phyloP scores from a whole-genome alignment of 352 stramenopile species.

The Thalassiosira sp. region DNA sequence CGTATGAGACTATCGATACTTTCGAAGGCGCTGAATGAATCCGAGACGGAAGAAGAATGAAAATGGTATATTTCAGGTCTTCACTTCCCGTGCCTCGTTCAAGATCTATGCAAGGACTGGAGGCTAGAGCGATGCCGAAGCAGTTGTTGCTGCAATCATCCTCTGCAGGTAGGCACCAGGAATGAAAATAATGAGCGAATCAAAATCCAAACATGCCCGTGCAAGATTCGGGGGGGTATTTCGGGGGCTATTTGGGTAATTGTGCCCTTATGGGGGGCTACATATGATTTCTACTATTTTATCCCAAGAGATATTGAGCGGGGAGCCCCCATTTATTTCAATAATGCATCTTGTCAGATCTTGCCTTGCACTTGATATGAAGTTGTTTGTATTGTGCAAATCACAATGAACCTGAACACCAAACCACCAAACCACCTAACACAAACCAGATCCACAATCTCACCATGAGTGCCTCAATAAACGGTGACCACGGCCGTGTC shows the following conservation, averaged over 20 bases:
- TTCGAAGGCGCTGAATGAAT: too few species aligned
- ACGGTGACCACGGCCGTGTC: constrained; percentile 36
- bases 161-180: neutral
- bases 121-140: too few species aligned
- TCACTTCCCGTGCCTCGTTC: too few species aligned
- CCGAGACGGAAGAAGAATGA: too few species aligned
- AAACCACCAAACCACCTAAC: neutral
- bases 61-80: too few species aligned
- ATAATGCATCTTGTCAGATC: too few species aligned
- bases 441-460: neutral
- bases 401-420: too few species aligned
- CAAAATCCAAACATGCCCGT: neutral
- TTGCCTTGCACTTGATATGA: too few species aligned
- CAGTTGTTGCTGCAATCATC: too few species aligned
- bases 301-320: neutral
- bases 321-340: neutral
- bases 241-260: neutral
- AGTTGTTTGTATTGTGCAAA: too few species aligned
- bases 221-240: neutral
- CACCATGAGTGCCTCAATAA: constrained; percentile 1
- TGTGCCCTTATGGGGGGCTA: neutral
- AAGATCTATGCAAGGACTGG: too few species aligned
- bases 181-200: neutral
- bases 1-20: too few species aligned
- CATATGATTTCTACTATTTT: neutral